A percentile compares a stretch with the other conserved stretches of the same genome.
These are phyloP conservation scores for Cyclotella distinguenda DNA, from an alignment of 108 stramenopile species.

Conservation along the genomic window DNA sequence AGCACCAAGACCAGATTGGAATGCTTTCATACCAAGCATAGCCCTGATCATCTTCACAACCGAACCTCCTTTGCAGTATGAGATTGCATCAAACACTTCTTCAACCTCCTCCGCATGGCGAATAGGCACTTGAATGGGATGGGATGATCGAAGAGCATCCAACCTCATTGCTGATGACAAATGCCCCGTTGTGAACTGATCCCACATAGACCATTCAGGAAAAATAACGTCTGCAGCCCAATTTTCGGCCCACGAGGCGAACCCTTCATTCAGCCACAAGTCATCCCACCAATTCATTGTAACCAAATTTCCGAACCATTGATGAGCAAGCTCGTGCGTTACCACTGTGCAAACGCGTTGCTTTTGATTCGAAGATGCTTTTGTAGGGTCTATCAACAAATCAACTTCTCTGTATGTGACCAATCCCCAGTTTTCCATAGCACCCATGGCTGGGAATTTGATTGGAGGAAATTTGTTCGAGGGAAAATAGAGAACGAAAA, in stretches of 20 bases:
- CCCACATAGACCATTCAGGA: conserved; percentile 87
- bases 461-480: too few relatives aligned
- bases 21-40: conserved; percentile 85
- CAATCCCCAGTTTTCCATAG: conserved; percentile 97
- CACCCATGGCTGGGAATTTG: conserved; percentile 77
- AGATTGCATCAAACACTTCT: conserved; percentile 97
- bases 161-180: conserved; percentile 78
- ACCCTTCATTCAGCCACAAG: conserved; percentile 98
- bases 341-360: conserved; percentile 95
- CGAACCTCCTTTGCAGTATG: conserved; percentile 81
- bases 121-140: conserved; percentile 95
- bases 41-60: conserved; percentile 93
- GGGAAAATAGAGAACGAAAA: too few relatives aligned
- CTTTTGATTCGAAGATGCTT: conserved; percentile 71
- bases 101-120: conserved; percentile 94
- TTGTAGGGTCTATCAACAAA: conserved; percentile 85
- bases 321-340: conserved; percentile 97
- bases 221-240: conserved; percentile 74
- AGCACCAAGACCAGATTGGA: conserved; percentile 64
- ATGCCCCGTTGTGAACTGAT: conserved; percentile 89
- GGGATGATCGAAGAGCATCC: conserved; percentile 83
- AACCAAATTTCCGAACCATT: conserved; percentile 97
- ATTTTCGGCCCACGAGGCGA: conserved; percentile 91
- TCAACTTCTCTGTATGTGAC: conserved; percentile 85
- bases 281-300: conserved; percentile 98